Evolutionary conservation across 2,329 filamentous ascomycete genomes (phyloP).

Genomic region (Cladosporium cucumerinum): DNA sequence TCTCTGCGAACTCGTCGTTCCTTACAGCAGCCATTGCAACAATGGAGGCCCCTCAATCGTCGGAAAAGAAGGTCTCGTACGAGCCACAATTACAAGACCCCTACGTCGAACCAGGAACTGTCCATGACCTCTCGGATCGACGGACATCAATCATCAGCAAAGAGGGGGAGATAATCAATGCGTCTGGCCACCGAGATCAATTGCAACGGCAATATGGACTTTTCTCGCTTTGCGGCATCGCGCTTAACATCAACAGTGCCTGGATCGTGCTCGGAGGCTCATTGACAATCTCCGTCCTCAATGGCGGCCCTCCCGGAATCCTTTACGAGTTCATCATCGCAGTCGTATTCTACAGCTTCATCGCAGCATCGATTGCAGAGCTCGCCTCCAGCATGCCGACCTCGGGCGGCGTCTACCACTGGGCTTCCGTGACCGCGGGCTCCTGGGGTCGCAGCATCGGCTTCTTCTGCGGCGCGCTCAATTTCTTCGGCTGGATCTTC

Average conservation of each 20-base stretch:
- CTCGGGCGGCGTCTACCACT: constrained; percentile 36
- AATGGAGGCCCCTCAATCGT: neutral
- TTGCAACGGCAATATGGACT: constrained; percentile 61
- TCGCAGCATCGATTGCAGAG: constrained; percentile 35
- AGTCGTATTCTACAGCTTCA: constrained; percentile 36
- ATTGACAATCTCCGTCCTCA: constrained; percentile 51
- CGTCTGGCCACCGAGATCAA: constrained; percentile 62
- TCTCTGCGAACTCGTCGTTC: neutral
- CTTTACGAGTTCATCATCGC: constrained; percentile 38
- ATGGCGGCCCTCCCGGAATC: constrained; percentile 37
- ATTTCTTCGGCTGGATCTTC: constrained; percentile 57
- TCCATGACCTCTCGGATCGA: constrained; percentile 16
- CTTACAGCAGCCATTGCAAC: neutral
- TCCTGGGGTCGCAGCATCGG: constrained; percentile 34
- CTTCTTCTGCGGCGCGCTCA: constrained; percentile 40
- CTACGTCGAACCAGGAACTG: neutral
- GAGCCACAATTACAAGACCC: neutral
- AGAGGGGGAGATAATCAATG: constrained; percentile 54
- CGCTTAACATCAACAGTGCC: constrained; percentile 55
- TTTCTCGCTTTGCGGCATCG: constrained; percentile 55
- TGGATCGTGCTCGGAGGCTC: constrained; percentile 64
- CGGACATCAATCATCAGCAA: constrained; percentile 28
- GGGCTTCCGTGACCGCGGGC: constrained; percentile 37
- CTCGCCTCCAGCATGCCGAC: constrained; percentile 35
- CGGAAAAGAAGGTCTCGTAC: neutral